Conservation (phyloP, 2,329 filamentous ascomycete genomes). For the Podosphaera leucotricha region DNA sequence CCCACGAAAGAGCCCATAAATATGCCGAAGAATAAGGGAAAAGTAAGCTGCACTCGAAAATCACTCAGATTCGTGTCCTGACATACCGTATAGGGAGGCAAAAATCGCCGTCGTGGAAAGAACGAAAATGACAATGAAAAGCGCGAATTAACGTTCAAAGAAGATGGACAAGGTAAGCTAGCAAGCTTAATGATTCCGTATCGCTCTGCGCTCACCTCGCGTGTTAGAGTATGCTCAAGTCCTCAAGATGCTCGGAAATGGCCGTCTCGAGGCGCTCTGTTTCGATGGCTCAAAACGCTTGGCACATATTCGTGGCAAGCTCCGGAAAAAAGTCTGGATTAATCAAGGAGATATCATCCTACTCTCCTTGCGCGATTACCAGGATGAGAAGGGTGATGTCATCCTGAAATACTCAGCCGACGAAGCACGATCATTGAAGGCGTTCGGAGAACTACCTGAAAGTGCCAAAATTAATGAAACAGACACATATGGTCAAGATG, state of each 20-base stretch:
- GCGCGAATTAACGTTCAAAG: constrained; percentile 96
- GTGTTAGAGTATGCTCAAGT: constrained; percentile 54
- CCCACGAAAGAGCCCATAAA: constrained; percentile 20
- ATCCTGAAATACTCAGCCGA: constrained; percentile 92
- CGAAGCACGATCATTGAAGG: constrained; percentile 84
- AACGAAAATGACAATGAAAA: constrained; percentile 99
- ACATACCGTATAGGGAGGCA: constrained; percentile 49
- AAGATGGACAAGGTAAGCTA: constrained; percentile 61
- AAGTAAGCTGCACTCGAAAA: constrained; percentile 31
- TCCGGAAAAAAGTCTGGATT: constrained; percentile 99
- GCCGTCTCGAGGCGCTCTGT: constrained; percentile 70
- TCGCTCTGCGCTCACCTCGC: constrained; percentile 3
- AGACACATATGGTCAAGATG: constrained; percentile 77
- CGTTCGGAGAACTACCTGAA: constrained; percentile 92
- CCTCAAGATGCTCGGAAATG: constrained; percentile 90
- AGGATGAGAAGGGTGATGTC: constrained; percentile 81
- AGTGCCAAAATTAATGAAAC: constrained; percentile 99
- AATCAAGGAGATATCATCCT: constrained; percentile 93
- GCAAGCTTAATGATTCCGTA: background rate
- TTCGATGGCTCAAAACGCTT: constrained; percentile 83
- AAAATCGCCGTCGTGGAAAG: constrained; percentile 96
- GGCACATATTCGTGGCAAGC: constrained; percentile 78
- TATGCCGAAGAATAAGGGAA: constrained; percentile 99
- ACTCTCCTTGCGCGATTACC: constrained; percentile 71
- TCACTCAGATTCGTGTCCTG: constrained; percentile 1